Conservation (phyloP, 139 green algal species). For the Chlamydomonas eustigma region DNA sequence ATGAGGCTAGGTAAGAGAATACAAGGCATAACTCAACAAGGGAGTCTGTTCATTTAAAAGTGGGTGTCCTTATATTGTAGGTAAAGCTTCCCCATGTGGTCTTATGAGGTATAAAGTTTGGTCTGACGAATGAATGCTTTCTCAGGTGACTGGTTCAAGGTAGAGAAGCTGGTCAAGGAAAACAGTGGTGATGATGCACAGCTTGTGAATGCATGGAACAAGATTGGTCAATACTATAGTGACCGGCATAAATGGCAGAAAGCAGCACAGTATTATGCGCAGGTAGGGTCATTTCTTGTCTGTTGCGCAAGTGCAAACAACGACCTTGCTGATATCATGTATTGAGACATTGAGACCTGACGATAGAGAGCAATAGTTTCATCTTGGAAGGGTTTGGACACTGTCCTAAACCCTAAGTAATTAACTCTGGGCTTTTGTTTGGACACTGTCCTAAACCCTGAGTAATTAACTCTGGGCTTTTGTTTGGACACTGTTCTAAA, state of each 20-base stretch:
- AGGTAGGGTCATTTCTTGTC: conserved; percentile 25
- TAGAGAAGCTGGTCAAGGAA: conserved; percentile 46
- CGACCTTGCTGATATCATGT: not conserved
- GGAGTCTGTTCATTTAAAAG: too few relatives aligned
- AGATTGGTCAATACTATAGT: conserved; percentile 77
- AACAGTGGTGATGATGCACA: conserved; percentile 53
- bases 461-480: too few relatives aligned
- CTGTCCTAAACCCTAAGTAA: too few relatives aligned
- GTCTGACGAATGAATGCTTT: too few relatives aligned
- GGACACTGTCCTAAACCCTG: too few relatives aligned
- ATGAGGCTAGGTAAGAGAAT: conserved; percentile 52
- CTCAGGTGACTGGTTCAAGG: conserved; percentile 73
- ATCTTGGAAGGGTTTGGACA: too few relatives aligned
- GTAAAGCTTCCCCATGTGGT: too few relatives aligned
- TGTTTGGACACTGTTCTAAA: conserved; percentile 42
- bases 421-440: too few relatives aligned
- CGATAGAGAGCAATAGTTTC: too few relatives aligned
- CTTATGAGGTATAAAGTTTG: too few relatives aligned
- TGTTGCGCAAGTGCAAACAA: not conserved
- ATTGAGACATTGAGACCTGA: not conserved
- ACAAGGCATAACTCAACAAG: too few relatives aligned
- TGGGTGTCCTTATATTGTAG: too few relatives aligned
- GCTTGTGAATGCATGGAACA: conserved; percentile 59
- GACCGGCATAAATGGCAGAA: conserved; percentile 72
- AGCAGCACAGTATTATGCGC: conserved; percentile 70